Evolutionary conservation across 805 yeast species (phyloP).

Genomic region (Myxozyma vanderwaltii): DNA sequence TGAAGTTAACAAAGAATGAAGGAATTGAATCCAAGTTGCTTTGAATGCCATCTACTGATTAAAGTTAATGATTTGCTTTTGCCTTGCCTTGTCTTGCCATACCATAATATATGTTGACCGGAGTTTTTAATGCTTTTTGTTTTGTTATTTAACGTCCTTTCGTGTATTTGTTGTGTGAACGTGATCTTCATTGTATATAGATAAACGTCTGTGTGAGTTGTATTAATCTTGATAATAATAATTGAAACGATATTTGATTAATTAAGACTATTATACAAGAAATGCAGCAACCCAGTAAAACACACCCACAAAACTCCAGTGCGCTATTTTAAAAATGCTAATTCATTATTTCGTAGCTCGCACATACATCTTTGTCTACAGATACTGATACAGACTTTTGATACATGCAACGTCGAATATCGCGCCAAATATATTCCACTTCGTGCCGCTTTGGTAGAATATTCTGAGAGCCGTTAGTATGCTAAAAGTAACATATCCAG

Average conservation of each 20-base stretch:
- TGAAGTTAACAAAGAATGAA: neutral
- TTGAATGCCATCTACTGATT: neutral
- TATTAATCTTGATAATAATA: neutral
- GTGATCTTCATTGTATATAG: constrained; percentile 1
- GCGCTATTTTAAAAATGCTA: neutral
- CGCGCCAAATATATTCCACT: constrained; percentile 31
- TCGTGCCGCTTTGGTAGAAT: constrained; percentile 19
- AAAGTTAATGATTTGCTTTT: neutral
- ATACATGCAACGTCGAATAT: constrained; percentile 22
- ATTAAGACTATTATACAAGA: neutral
- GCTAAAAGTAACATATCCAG: neutral
- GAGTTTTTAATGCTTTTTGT: neutral
- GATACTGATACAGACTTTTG: constrained; percentile 15
- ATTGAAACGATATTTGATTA: neutral
- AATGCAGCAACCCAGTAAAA: neutral
- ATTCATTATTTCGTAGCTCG: neutral
- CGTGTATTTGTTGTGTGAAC: neutral
- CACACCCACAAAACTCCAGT: neutral
- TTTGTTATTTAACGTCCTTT: neutral
- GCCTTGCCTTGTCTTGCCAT: neutral
- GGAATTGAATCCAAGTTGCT: neutral
- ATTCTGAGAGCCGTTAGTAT: constrained; percentile 4
- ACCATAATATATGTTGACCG: neutral
- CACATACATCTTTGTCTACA: neutral
- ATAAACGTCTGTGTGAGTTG: neutral